Evolutionary conservation across 805 yeast genomes (phyloP).

Genomic region (Zygoascus flipseniorum): DNA sequence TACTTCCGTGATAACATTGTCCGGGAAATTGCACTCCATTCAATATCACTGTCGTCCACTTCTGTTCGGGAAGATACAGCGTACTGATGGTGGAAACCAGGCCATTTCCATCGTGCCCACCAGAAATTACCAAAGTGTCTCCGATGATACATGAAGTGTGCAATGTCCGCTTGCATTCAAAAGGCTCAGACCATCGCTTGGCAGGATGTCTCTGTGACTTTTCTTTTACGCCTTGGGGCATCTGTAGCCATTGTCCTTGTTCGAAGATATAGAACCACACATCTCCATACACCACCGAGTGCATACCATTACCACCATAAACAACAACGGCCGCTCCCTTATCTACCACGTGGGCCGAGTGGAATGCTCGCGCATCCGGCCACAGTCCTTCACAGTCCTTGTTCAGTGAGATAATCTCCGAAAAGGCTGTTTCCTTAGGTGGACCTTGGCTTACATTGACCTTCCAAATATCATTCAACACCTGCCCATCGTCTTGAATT

Average conservation of each 20-base stretch:
- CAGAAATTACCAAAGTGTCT: slow-evolving; percentile 13
- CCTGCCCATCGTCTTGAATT: slow-evolving; percentile 3
- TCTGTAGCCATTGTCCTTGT: slow-evolving; percentile 8
- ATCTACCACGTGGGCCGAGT: slow-evolving; percentile 13
- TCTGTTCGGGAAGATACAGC: slow-evolving; percentile 9
- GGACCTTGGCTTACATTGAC: slow-evolving; percentile 4
- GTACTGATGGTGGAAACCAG: slow-evolving; percentile 11
- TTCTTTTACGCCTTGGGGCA: slow-evolving; percentile 1
- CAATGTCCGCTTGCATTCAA: slow-evolving; percentile 10
- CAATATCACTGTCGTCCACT: slow-evolving; percentile 13
- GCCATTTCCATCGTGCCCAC: slow-evolving; percentile 20
- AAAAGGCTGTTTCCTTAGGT: slow-evolving; percentile 6
- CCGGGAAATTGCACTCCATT: slow-evolving; percentile 18
- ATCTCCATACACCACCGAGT: slow-evolving; percentile 10
- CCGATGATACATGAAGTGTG: slow-evolving; percentile 13
- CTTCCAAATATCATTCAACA: slow-evolving; percentile 18
- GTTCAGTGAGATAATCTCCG: slow-evolving; percentile 12
- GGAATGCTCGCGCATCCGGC: slow-evolving; percentile 15
- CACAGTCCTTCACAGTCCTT: slow-evolving; percentile 12
- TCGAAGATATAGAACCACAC: slow-evolving; percentile 14
- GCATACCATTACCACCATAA: slow-evolving; percentile 13
- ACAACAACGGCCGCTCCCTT: slow-evolving; percentile 10
- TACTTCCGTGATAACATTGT: slow-evolving; percentile 15
- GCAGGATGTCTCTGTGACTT: not conserved
- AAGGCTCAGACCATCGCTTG: not conserved